A percentile compares a stretch with the other conserved stretches of the same genome.
These are phyloP conservation scores for Acacia acuminata DNA, from an alignment of 306 rosid species.

Conservation along the genomic window DNA sequence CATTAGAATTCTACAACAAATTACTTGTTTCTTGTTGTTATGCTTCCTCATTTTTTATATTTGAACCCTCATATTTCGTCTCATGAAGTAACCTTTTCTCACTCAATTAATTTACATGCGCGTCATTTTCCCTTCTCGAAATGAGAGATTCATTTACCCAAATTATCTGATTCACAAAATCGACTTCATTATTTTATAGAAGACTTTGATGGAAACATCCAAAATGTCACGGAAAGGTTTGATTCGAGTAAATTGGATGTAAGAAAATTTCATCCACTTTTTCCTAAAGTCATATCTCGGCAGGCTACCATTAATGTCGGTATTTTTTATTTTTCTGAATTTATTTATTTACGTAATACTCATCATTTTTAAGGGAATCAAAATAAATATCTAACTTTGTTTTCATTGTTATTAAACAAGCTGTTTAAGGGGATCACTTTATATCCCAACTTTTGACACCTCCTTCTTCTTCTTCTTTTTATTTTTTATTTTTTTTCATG, in stretches of 20 bases:
- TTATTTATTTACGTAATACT: neutral
- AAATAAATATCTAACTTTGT: neutral
- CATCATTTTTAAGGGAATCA: neutral
- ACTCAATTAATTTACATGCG: neutral
- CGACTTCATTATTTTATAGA: neutral
- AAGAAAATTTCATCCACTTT: conserved; percentile 77
- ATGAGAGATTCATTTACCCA: neutral
- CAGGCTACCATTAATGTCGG: conserved; percentile 95
- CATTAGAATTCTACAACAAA: too few relatives aligned
- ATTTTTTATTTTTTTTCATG: too few relatives aligned
- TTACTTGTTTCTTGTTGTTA: too few relatives aligned
- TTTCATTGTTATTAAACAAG: neutral
- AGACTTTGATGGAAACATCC: conserved; percentile 12
- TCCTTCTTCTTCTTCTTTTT: neutral
- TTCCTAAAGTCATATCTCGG: conserved; percentile 92
- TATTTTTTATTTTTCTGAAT: conserved; percentile 24
- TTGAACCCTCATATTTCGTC: too few relatives aligned
- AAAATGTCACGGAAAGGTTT: conserved; percentile 15
- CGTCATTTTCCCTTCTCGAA: neutral
- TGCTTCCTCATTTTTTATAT: too few relatives aligned
- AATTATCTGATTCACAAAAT: neutral
- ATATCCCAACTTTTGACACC: neutral
- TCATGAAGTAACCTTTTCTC: too few relatives aligned
- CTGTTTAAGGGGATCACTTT: neutral
- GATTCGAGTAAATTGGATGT: conserved; percentile 89